Base-by-base conservation (phyloP, 1,139 yeast species). In the Geotrichum australiense region DNA sequence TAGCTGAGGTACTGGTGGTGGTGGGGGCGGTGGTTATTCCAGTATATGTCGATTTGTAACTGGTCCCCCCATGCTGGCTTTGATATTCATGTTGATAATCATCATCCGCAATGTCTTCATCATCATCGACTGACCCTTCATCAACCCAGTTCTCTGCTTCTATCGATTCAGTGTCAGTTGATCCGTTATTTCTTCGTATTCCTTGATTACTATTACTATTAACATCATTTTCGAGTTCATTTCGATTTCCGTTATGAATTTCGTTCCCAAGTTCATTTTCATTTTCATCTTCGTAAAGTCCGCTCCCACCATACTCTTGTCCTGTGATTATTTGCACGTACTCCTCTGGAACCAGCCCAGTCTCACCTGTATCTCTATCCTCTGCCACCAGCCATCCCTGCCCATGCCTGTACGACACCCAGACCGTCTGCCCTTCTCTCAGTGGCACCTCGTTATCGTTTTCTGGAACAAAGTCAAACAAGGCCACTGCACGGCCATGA, bases 321-420 rank as follows among this genome's bases (percentile, higher is more conserved):
- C 30, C 33, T 7, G 35, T 23, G 8, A 40, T 24, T 42, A 80
- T 66, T 49, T 81, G 82, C 34, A 91, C 96, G 55, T 87, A 91
- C 54, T 85, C 96, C 56, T 89, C 96, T 1, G 99, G 99, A 5
- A 91, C 95, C 41, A 91, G 73, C 1, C 99, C 99, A 22, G 94
- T 84, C 51, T 80, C 83, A 1, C 87, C 89, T 3, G 82, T 73
- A 25, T 62, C 70, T 0, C 87, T 82, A 56, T 84, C 89, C 53
- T 80, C 85, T 0, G 97, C 97, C 38, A 91, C 97, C 4, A 93
- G 70, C 99, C 98, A 91, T 5, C 99, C 99, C 59, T 91, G 96
- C 16, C 97, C 97, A 59, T 91, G 96, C 49, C 94, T 74, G 61
- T 89, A 89, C 47, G 82, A 78, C 24, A 91, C 82, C 76, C 91